Conservation (phyloP, 768 basidiomycete genomes). For the Lactifluus pinguis region DNA sequence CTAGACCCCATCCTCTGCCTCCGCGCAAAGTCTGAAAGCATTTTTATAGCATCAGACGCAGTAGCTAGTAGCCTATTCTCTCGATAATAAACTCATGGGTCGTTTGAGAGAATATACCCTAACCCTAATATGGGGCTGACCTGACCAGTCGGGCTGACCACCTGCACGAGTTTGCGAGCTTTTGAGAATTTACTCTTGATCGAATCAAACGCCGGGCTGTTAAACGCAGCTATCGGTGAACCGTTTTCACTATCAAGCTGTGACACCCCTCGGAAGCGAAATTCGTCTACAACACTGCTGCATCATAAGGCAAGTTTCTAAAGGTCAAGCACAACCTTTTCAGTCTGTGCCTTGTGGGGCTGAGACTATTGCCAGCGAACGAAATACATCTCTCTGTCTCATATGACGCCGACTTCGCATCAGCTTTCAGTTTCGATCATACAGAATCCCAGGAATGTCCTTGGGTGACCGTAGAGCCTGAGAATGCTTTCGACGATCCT, state of each 20-base stretch:
- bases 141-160: too few relatives aligned
- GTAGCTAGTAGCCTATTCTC: constrained; percentile 14
- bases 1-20: constrained; percentile 3
- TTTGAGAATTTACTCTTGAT: neutral
- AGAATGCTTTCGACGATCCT: too few relatives aligned
- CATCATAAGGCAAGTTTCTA: constrained; percentile 12
- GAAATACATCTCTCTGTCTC: too few relatives aligned
- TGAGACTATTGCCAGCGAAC: too few relatives aligned
- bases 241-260: constrained; percentile 17
- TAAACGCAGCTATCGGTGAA: constrained; percentile 14
- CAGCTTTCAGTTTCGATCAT: too few relatives aligned
- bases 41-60: constrained; percentile 4
- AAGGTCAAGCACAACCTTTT: too few relatives aligned
- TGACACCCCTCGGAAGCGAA: constrained; percentile 1
- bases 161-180: neutral
- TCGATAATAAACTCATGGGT: constrained; percentile 10
- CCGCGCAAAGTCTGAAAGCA: constrained; percentile 8
- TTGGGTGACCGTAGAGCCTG: too few relatives aligned
- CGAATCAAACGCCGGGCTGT: neutral
- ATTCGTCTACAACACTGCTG: neutral
- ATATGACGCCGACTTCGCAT: too few relatives aligned
- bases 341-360: too few relatives aligned
- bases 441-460: too few relatives aligned
- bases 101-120: neutral
- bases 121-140: neutral